These are phyloP conservation scores for Cylindrodendrum hubeiense DNA, from an alignment of 2,329 filamentous ascomycete species.

Conservation along the genomic window DNA sequence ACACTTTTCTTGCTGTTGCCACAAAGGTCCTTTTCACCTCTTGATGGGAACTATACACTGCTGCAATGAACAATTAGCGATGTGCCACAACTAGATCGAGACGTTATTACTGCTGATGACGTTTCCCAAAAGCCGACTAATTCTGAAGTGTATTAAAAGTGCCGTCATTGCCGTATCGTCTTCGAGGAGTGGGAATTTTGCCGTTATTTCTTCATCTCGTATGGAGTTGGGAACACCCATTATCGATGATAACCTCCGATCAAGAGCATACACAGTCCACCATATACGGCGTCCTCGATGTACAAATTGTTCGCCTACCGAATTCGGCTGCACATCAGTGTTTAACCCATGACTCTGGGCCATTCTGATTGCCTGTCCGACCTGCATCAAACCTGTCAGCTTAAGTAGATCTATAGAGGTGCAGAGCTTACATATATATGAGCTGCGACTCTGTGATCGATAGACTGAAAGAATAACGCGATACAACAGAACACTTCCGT, in stretches of 20 bases:
- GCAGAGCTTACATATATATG: conserved; percentile 16
- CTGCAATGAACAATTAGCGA: not conserved
- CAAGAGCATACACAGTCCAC: conserved; percentile 25
- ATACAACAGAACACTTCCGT: conserved; percentile 24
- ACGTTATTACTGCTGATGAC: conserved; percentile 7
- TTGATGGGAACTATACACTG: conserved; percentile 16
- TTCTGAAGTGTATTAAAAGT: conserved; percentile 18
- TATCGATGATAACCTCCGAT: conserved; percentile 19
- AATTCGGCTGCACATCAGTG: conserved; percentile 7
- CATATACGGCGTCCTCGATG: conserved; percentile 14
- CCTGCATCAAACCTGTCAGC: conserved; percentile 4
- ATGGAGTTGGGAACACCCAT: conserved; percentile 22
- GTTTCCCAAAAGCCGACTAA: conserved; percentile 14
- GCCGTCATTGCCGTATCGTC: conserved; percentile 5
- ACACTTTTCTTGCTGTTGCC: conserved; percentile 11
- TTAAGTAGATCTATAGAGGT: too few relatives aligned
- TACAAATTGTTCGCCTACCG: conserved; percentile 2
- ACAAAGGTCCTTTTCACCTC: conserved; percentile 12
- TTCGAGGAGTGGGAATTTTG: not conserved
- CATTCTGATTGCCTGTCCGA: conserved; percentile 25
- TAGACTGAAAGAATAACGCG: conserved; percentile 21
- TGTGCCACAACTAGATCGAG: not conserved
- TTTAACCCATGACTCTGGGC: conserved; percentile 24
- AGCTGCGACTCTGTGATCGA: conserved; percentile 23
- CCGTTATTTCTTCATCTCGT: conserved; percentile 16